Evolutionary conservation across 2,329 filamentous ascomycete genomes (phyloP).

Genomic region (Sclerotinia sclerotiorum): DNA sequence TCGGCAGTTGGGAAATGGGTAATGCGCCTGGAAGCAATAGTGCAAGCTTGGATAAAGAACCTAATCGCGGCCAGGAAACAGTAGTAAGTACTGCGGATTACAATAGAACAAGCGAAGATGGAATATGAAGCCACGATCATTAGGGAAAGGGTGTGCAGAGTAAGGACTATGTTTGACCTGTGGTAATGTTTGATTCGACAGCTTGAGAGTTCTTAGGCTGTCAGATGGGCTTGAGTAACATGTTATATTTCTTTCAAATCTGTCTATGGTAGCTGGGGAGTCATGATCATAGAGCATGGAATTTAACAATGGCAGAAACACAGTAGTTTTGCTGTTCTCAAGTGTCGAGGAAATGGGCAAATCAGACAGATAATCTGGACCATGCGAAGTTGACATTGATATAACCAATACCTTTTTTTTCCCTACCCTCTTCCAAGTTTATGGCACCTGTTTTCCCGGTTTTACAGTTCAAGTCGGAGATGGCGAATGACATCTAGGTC

Average conservation of each 20-base stretch:
- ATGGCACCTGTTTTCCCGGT: neutral
- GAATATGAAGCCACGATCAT: conserved; percentile 31
- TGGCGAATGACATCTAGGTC: too few relatives aligned
- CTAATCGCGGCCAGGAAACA: conserved; percentile 29
- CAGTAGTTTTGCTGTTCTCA: neutral
- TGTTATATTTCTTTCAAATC: neutral
- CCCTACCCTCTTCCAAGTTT: neutral
- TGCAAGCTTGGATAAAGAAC: conserved; percentile 31
- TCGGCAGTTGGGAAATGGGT: conserved; percentile 41
- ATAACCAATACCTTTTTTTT: neutral
- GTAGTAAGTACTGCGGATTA: conserved; percentile 33
- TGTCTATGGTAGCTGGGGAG: neutral
- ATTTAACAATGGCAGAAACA: neutral
- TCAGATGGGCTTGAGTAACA: neutral
- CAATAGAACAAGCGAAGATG: conserved; percentile 34
- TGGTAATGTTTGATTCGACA: neutral
- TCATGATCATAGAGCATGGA: neutral
- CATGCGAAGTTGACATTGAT: neutral
- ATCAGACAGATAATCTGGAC: neutral
- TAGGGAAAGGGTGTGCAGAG: conserved; percentile 38
- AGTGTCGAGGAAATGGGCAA: neutral
- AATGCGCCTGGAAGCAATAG: conserved; percentile 23
- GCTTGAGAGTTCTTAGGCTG: too few relatives aligned
- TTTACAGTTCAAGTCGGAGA: neutral
- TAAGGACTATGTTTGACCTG: conserved; percentile 33